Evolutionary conservation across 2,329 filamentous ascomycete genomes (phyloP).

Genomic region (Neonectria magnoliae): DNA sequence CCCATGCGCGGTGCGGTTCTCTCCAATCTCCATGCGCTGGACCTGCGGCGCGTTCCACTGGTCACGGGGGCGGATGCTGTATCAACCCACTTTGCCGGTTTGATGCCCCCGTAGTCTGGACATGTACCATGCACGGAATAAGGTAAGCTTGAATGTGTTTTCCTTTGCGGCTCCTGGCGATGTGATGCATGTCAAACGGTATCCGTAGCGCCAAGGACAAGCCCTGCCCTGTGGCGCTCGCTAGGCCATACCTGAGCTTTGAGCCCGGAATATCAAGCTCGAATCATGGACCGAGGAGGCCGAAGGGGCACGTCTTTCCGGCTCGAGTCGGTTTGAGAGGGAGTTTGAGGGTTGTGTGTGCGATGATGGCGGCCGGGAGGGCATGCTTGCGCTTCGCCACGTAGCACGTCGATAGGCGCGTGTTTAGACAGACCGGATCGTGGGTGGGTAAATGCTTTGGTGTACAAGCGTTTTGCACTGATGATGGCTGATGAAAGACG

Average conservation of each 20-base stretch:
- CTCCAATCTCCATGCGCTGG: constrained; percentile 9
- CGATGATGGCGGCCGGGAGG: not conserved
- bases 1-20: constrained; percentile 10
- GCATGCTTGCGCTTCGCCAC: not conserved
- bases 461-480: constrained; percentile 1
- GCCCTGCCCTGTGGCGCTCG: constrained; percentile 26
- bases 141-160: constrained; percentile 13
- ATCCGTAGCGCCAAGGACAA: constrained; percentile 16
- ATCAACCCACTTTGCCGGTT: constrained; percentile 9
- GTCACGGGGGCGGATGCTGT: constrained; percentile 1
- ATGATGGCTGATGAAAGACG: constrained; percentile 15
- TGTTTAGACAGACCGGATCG: not conserved
- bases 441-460: not conserved
- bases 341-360: not conserved
- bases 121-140: not conserved
- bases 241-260: constrained; percentile 35
- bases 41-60: not conserved
- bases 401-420: not conserved
- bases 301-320: constrained; percentile 4
- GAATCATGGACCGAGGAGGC: constrained; percentile 17
- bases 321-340: not conserved
- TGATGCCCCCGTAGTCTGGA: not conserved
- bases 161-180: constrained; percentile 22
- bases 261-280: constrained; percentile 35
- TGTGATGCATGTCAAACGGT: constrained; percentile 30